These are phyloP conservation scores for Alectoria sarmentosa DNA, from an alignment of 495 filamentous ascomycete genomes.

Conservation along the genomic window DNA sequence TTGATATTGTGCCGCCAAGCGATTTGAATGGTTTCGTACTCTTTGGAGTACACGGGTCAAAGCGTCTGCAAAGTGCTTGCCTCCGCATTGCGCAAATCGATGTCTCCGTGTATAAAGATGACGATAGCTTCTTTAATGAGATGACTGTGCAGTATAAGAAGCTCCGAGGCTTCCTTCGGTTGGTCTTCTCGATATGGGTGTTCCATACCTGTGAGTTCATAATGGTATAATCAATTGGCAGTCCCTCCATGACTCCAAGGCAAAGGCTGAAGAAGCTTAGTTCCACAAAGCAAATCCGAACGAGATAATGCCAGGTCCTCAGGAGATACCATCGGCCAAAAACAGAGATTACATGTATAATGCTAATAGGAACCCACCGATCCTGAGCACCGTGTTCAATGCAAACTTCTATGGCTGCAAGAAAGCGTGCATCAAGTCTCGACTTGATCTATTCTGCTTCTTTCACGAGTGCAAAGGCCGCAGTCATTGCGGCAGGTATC, in stretches of 20 bases:
- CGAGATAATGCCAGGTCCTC: not conserved
- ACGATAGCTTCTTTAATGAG: constrained; percentile 8
- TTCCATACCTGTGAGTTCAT: constrained; percentile 9
- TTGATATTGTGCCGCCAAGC: constrained; percentile 2
- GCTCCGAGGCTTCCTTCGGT: constrained; percentile 2
- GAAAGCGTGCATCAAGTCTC: constrained; percentile 1
- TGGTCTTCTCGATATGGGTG: not conserved
- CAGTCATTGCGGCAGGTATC: constrained; percentile 1
- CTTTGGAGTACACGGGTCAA: not conserved
- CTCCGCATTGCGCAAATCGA: constrained; percentile 1
- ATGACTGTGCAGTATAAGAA: not conserved
- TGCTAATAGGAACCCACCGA: not conserved
- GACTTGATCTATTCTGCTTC: not conserved
- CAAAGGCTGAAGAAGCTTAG: not conserved
- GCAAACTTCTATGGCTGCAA: constrained; percentile 10
- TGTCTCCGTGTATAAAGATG: not conserved
- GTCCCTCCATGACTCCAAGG: not conserved
- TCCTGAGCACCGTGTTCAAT: not conserved
- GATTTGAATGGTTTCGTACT: not conserved
- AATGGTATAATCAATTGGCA: not conserved
- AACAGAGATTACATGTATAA: not conserved
- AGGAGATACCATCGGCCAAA: not conserved
- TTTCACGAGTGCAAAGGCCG: constrained; percentile 8
- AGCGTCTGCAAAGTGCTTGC: constrained; percentile 4
- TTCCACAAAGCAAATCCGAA: constrained; percentile 11